phyloP scores from a whole-genome alignment of 805 yeast genomes.

The Deakozyma indianensis region DNA sequence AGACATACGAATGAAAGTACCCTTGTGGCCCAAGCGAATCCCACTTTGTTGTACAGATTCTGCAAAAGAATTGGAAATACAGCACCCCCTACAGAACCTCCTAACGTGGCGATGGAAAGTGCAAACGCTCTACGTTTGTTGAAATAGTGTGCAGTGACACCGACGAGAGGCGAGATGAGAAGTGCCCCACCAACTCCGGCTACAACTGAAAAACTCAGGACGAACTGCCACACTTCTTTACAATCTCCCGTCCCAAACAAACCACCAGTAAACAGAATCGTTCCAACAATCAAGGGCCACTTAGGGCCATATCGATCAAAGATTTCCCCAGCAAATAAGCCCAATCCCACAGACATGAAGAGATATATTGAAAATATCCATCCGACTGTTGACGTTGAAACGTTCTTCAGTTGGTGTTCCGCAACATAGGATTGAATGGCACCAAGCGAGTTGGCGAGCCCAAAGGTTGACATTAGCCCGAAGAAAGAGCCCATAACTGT shows the following conservation, averaged over 20 bases:
- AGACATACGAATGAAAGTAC: constrained; percentile 34
- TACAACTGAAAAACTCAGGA: constrained; percentile 41
- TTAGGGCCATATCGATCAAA: constrained; percentile 50
- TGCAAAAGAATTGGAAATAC: constrained; percentile 40
- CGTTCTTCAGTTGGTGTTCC: constrained; percentile 34
- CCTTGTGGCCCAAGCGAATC: constrained; percentile 48
- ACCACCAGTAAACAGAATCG: constrained; percentile 34
- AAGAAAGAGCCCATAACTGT: constrained; percentile 45
- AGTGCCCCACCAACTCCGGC: constrained; percentile 48
- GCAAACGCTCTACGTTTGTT: constrained; percentile 43
- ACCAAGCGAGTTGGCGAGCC: constrained; percentile 44
- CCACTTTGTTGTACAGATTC: constrained; percentile 33
- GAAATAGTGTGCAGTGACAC: constrained; percentile 58
- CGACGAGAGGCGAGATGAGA: constrained; percentile 44
- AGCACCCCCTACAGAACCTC: constrained; percentile 46
- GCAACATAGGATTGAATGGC: constrained; percentile 48
- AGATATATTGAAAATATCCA: constrained; percentile 31
- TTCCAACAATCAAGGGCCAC: constrained; percentile 30
- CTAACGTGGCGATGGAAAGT: constrained; percentile 34
- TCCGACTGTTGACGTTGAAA: constrained; percentile 35
- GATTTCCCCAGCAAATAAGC: constrained; percentile 37
- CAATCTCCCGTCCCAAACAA: constrained; percentile 45
- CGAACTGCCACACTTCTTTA: constrained; percentile 41
- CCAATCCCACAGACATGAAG: constrained; percentile 26
- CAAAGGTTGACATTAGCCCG: constrained; percentile 41